These are phyloP conservation scores for Hypoxylon perforatum DNA, from an alignment of 495 filamentous ascomycete genomes.

Conservation along the genomic window DNA sequence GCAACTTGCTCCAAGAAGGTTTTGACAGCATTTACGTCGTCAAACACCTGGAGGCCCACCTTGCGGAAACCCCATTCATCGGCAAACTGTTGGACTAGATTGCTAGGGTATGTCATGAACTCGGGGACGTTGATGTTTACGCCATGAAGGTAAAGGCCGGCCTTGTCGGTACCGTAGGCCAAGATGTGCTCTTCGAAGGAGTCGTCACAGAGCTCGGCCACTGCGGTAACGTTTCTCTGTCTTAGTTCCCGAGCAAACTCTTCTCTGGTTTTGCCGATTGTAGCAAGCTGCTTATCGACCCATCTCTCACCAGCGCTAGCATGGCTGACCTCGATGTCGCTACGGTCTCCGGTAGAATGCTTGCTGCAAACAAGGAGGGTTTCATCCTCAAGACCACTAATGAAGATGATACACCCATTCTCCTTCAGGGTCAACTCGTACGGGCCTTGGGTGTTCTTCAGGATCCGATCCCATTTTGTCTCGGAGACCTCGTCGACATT, in stretches of 20 bases:
- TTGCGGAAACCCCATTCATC: conserved; percentile 95
- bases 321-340: conserved; percentile 78
- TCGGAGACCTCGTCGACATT: conserved; percentile 82
- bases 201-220: conserved; percentile 97
- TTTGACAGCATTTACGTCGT: conserved; percentile 77
- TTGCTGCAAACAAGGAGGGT: conserved; percentile 96
- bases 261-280: conserved; percentile 77
- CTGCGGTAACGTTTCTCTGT: conserved; percentile 86
- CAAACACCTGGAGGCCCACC: conserved; percentile 79
- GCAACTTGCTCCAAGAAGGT: conserved; percentile 83
- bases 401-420: conserved; percentile 99
- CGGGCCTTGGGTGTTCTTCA: conserved; percentile 80
- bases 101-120: conserved; percentile 84
- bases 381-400: conserved; percentile 87
- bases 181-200: conserved; percentile 96
- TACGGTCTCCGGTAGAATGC: conserved; percentile 86
- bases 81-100: conserved; percentile 86
- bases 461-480: conserved; percentile 85
- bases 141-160: conserved; percentile 94
- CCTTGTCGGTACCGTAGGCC: conserved; percentile 82
- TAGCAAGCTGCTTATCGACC: conserved; percentile 80
- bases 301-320: conserved; percentile 86
- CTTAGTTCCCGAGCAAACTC: conserved; percentile 82
- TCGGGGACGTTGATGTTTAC: conserved; percentile 93
- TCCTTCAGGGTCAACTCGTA: conserved; percentile 98